phyloP scores from a whole-genome alignment of 2,329 filamentous ascomycete species.

The Diaporthe destruens region DNA sequence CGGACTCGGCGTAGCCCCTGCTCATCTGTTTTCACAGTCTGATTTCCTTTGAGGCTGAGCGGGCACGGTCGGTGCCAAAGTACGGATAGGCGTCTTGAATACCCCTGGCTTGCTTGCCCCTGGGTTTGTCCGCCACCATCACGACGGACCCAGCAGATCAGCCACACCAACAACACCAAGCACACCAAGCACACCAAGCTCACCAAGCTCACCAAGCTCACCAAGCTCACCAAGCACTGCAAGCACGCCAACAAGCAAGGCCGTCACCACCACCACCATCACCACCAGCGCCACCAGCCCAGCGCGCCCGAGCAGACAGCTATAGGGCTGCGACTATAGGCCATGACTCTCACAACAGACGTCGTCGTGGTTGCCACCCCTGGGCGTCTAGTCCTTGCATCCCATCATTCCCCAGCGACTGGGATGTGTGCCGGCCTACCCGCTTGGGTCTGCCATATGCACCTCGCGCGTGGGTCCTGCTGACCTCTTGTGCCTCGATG shows the following conservation, averaged over 20 bases:
- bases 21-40: constrained; percentile 14
- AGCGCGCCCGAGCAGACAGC: constrained; percentile 1
- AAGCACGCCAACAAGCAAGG: too few species aligned
- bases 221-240: too few species aligned
- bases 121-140: constrained; percentile 11
- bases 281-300: background rate
- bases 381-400: background rate
- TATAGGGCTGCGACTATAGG: constrained; percentile 4
- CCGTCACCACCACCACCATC: background rate
- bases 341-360: background rate
- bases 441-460: constrained; percentile 26
- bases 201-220: too few species aligned
- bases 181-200: too few species aligned
- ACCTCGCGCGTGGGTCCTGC: constrained; percentile 5
- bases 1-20: constrained; percentile 57
- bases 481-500: background rate
- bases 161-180: background rate
- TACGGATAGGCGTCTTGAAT: background rate
- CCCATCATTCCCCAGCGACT: constrained; percentile 22
- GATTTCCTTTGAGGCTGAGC: constrained; percentile 23
- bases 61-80: constrained; percentile 23
- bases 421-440: constrained; percentile 7
- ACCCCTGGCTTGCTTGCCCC: constrained; percentile 6
- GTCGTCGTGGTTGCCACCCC: constrained; percentile 10
- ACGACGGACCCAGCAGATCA: background rate